Percentiles rank a stretch among this genome's conserved stretches.
Conservation (phyloP, 139 green algal genomes). For the Yamagishiella unicocca region DNA sequence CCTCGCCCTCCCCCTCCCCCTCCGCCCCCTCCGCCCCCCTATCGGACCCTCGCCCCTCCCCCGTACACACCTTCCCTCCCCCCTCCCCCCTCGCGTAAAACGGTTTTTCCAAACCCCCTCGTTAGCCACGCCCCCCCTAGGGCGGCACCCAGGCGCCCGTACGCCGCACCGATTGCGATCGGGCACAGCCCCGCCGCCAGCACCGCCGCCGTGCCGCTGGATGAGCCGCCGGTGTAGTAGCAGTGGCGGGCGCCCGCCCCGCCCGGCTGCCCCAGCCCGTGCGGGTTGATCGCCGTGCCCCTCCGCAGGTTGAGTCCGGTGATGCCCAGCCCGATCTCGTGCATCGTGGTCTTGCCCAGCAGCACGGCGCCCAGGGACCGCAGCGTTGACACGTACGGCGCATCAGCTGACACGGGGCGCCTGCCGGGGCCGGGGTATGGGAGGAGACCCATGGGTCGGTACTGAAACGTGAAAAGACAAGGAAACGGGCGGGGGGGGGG, state of each 20-base stretch:
- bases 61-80: neutral
- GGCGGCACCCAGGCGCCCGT: neutral
- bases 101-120: neutral
- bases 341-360: constrained; percentile 81
- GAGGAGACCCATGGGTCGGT: too few relatives aligned
- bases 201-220: constrained; percentile 72
- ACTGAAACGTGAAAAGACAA: too few relatives aligned
- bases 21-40: neutral
- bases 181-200: constrained; percentile 83
- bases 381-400: constrained; percentile 66
- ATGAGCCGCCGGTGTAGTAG: constrained; percentile 68
- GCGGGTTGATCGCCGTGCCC: constrained; percentile 77
- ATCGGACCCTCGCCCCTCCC: neutral
- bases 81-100: neutral
- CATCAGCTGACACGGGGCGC: constrained; percentile 43
- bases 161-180: constrained; percentile 76
- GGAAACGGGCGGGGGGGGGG: too few relatives aligned
- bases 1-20: neutral
- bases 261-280: constrained; percentile 36
- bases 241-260: neutral
- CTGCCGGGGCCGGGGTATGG: neutral
- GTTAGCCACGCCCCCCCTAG: neutral
- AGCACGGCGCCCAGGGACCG: constrained; percentile 74
- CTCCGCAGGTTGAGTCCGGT: constrained; percentile 2
- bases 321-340: constrained; percentile 75